These are phyloP conservation scores for Lentinula guzmanii DNA, from an alignment of 768 basidiomycete genomes.

Conservation along the genomic window DNA sequence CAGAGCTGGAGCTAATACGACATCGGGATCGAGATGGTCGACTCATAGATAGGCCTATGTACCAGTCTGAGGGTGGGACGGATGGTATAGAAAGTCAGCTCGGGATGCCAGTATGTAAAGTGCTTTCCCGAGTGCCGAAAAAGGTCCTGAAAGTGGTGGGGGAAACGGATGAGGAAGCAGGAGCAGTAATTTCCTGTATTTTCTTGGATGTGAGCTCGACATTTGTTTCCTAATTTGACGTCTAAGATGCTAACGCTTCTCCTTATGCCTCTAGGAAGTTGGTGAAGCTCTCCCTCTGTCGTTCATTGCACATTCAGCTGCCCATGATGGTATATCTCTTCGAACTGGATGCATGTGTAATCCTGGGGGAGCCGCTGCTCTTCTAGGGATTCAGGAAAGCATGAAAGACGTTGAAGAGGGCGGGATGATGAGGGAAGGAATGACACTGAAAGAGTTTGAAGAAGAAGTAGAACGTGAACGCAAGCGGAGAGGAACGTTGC, in stretches of 20 bases:
- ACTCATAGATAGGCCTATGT: neutral
- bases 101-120: conserved; percentile 55
- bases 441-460: conserved; percentile 60
- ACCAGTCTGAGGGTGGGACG: neutral
- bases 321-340: conserved; percentile 59
- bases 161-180: conserved; percentile 54
- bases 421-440: conserved; percentile 43
- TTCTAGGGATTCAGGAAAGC: conserved; percentile 59
- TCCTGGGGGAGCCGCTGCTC: conserved; percentile 71
- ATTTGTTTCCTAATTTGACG: conserved; percentile 2
- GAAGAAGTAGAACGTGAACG: conserved; percentile 50
- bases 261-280: conserved; percentile 37
- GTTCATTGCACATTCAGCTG: conserved; percentile 68
- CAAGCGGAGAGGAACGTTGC: neutral
- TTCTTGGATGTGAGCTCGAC: conserved; percentile 51
- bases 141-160: conserved; percentile 50
- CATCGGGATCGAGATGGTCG: conserved; percentile 24
- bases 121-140: conserved; percentile 59
- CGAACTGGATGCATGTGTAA: conserved; percentile 89
- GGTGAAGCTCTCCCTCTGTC: conserved; percentile 67
- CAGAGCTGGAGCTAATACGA: conserved; percentile 48
- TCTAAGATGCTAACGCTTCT: conserved; percentile 5
- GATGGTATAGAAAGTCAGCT: conserved; percentile 30
- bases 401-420: conserved; percentile 35
- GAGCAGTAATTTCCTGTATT: conserved; percentile 57